Percentiles rank a stretch among this genome's conserved stretches.
Conservation (phyloP, 2,329 filamentous ascomycete genomes). For the Sporothrix brasiliensis region DNA sequence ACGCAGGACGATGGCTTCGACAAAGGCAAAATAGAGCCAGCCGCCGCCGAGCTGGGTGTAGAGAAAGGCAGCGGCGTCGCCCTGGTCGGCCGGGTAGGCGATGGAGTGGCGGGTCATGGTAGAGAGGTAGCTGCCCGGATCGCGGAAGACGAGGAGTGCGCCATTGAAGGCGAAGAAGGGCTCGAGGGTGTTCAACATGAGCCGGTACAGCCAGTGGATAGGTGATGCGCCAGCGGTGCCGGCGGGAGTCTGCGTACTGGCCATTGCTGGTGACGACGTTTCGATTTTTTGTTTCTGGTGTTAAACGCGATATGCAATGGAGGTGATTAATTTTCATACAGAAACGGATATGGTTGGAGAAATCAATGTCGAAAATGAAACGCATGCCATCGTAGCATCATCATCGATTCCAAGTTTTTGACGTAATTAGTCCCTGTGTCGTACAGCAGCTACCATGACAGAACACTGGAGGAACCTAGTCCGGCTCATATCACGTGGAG, state of each 20-base stretch:
- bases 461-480: too few species aligned
- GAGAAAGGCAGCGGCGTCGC: constrained; percentile 39
- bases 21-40: constrained; percentile 46
- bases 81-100: constrained; percentile 29
- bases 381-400: neutral
- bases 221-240: neutral
- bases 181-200: constrained; percentile 44
- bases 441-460: too few species aligned
- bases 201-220: constrained; percentile 42
- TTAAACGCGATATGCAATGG: neutral
- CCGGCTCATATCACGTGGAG: neutral
- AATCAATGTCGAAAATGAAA: neutral
- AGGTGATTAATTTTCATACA: neutral
- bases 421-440: too few species aligned
- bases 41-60: constrained; percentile 42
- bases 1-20: constrained; percentile 45
- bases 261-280: neutral
- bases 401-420: neutral
- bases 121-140: constrained; percentile 40
- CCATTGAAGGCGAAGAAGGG: constrained; percentile 44
- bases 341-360: neutral
- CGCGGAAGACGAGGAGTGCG: constrained; percentile 40
- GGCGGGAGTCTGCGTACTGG: neutral
- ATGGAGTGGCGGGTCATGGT: constrained; percentile 40
- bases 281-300: neutral